Percentiles rank a stretch among this genome's conserved stretches.
Conservation (phyloP, 2,329 filamentous ascomycete species). For the Colletotrichum ledebouriae region DNA sequence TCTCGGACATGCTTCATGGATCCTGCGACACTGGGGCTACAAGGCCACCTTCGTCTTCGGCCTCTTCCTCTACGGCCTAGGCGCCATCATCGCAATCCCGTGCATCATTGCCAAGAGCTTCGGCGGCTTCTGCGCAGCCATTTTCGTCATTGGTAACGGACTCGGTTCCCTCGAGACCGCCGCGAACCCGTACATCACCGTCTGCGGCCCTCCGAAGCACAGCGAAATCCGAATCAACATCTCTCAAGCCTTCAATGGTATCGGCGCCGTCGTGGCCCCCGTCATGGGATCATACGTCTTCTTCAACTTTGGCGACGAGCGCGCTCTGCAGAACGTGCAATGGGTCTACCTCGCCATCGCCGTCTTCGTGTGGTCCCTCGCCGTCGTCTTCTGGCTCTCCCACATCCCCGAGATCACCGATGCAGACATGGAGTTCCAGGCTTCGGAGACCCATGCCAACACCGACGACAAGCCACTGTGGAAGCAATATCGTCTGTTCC, state of each 20-base stretch:
- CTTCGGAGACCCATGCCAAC: constrained; percentile 57
- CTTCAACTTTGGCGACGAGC: constrained; percentile 64
- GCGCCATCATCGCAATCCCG: constrained; percentile 68
- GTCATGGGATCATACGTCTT: constrained; percentile 81
- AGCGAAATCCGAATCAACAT: constrained; percentile 67
- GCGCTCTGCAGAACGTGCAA: constrained; percentile 74
- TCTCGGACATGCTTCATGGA: constrained; percentile 56
- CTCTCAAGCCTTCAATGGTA: constrained; percentile 66
- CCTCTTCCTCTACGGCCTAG: constrained; percentile 74
- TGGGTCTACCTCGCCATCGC: constrained; percentile 83
- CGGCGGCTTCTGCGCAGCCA: constrained; percentile 78
- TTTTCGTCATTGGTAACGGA: constrained; percentile 82
- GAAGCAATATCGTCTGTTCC: constrained; percentile 83
- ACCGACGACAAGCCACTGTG: constrained; percentile 66
- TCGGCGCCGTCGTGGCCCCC: constrained; percentile 73
- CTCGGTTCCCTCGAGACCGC: constrained; percentile 82
- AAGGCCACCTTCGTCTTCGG: constrained; percentile 63
- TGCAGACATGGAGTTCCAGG: constrained; percentile 75
- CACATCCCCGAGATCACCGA: constrained; percentile 79
- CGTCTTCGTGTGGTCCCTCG: constrained; percentile 76
- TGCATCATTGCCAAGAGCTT: constrained; percentile 63
- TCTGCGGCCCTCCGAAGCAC: constrained; percentile 67
- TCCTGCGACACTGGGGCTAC: constrained; percentile 59
- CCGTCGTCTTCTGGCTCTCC: constrained; percentile 75
- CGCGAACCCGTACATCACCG: constrained; percentile 74